Evolutionary conservation across 2,329 filamentous ascomycete species (phyloP).

Genomic region (Colletotrichum tropicicola): DNA sequence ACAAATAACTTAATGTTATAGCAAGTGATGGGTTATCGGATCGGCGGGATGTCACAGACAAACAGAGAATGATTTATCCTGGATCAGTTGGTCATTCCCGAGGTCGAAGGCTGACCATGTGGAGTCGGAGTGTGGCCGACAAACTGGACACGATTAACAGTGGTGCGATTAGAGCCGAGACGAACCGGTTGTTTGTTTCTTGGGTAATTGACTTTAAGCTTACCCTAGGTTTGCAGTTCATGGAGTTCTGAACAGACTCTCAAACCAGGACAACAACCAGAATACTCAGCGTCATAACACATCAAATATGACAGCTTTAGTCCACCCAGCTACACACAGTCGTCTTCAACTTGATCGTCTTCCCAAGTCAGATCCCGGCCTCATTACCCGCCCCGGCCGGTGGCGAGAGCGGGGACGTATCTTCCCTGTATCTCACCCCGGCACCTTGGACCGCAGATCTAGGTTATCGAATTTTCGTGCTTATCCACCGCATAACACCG

Average conservation of each 20-base stretch:
- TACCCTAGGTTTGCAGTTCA: too few relatives aligned
- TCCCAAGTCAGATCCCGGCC: not conserved
- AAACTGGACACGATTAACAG: not conserved
- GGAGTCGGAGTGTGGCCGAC: not conserved
- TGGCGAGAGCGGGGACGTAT: not conserved
- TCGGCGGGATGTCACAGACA: too few relatives aligned
- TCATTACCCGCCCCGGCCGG: not conserved
- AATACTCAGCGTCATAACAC: not conserved
- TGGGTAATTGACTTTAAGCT: too few relatives aligned
- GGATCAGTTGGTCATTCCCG: conserved; percentile 1
- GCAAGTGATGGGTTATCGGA: too few relatives aligned
- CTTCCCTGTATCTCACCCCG: not conserved
- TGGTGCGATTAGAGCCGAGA: not conserved
- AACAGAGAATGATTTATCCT: too few relatives aligned
- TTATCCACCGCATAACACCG: not conserved
- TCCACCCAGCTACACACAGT: too few relatives aligned
- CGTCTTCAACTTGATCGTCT: not conserved
- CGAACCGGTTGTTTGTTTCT: too few relatives aligned
- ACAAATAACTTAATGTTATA: conserved; percentile 37
- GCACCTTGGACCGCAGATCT: not conserved
- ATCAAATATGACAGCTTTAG: too few relatives aligned
- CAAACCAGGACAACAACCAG: too few relatives aligned
- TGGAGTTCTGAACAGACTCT: too few relatives aligned
- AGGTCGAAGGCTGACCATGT: not conserved
- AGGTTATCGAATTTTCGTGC: not conserved